Evolutionary conservation across 495 filamentous ascomycete species (phyloP), one percentile per base, ranked within the genome.

Genomic region (Cryomyces minteri): DNA sequence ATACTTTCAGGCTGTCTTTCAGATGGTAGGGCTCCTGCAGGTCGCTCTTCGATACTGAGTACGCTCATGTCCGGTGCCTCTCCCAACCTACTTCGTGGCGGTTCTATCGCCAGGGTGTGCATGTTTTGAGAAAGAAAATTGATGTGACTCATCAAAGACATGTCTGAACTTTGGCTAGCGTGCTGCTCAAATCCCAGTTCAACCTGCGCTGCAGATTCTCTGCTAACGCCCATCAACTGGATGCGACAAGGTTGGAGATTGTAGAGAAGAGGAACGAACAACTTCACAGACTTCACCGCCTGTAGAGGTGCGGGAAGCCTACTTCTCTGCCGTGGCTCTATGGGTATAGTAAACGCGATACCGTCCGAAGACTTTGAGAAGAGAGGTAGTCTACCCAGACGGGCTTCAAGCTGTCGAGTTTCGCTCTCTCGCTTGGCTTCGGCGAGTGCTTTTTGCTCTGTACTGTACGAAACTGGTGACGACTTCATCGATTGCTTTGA

Each of bases 71-170:
- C 43, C n/a, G 31, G 30, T 29, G 11, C 37, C 9, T n/a, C 36
- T 6, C 14, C 29, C 42, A 39, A 39, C 32, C 32, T 10, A 0
- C 39, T 29, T 39, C 8, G 9, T 41, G 8, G 10, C 25, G 40
- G 28, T 18, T 11, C 31, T 33, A 30, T 45, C 8, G 77, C 80
- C 56, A 92, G 65, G 0, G 63, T 57, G 51, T 82, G 75, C 54
- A 92, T 71, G 50, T 87, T 84, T 57, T 80, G 77, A 0, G 74
- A 68, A 39, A 94, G 60, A 46, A 80, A 83, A 54, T 93, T 93
- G 51, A 92, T 54, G 43, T 82, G 79, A 34, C 72, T 80, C 58
- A 82, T 79, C 51, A 94, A 51, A 7, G 72, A 76, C 61, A 77
- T 62, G 40, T 80, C 66, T 32, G 64, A 65, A 54, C 74, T 70